Conservation (phyloP, 352 stramenopile species). For the Globisporangium nunn region DNA sequence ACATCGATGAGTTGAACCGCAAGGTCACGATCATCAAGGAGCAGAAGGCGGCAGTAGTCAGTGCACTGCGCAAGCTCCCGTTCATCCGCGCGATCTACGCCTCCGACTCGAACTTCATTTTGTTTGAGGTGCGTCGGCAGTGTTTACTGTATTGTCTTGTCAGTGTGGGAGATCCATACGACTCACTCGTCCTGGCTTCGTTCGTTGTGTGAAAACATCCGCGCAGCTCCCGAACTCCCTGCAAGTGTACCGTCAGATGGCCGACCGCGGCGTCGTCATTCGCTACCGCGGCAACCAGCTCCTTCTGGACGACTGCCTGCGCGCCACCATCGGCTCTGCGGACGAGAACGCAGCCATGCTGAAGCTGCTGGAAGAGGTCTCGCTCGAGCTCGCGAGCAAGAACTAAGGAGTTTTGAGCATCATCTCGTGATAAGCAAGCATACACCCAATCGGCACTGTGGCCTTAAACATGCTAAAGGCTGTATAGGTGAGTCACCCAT, state of each 20-base stretch:
- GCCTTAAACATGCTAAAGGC: background rate
- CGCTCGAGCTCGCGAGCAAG: constrained; percentile 24
- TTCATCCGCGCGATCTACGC: constrained; percentile 92
- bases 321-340: constrained; percentile 91
- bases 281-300: constrained; percentile 96
- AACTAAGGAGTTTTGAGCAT: background rate
- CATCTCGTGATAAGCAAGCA: background rate
- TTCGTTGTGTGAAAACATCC: constrained; percentile 1
- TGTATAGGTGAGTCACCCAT: background rate
- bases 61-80: constrained; percentile 79
- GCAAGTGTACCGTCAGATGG: constrained; percentile 93
- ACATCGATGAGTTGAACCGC: constrained; percentile 38
- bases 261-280: constrained; percentile 91
- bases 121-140: constrained; percentile 83
- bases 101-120: constrained; percentile 97
- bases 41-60: constrained; percentile 80
- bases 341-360: constrained; percentile 95
- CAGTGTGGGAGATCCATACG: background rate
- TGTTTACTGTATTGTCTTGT: too few species aligned
- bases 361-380: constrained; percentile 65
- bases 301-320: constrained; percentile 92
- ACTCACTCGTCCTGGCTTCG: background rate
- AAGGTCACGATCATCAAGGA: constrained; percentile 71
- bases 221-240: constrained; percentile 79
- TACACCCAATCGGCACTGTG: background rate